Evolutionary conservation across 1,139 yeast genomes (phyloP).

Genomic region (Yamadazyma oceani): DNA sequence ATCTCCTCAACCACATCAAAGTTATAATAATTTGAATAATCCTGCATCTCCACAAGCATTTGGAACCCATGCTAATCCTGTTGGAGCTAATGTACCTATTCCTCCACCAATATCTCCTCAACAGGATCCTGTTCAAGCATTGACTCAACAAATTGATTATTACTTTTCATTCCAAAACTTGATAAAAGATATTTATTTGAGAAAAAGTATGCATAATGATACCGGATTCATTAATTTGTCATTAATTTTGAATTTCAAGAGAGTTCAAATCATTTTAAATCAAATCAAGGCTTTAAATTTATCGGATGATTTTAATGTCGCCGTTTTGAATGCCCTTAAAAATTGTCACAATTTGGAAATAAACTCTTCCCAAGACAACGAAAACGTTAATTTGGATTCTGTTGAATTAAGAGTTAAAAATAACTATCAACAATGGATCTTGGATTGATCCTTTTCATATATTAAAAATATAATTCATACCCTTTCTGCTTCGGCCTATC

Average conservation of each 20-base stretch:
- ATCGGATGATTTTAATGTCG: constrained; percentile 23
- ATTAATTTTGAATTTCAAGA: constrained; percentile 67
- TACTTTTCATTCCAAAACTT: constrained; percentile 87
- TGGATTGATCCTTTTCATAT: constrained; percentile 16
- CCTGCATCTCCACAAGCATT: constrained; percentile 3
- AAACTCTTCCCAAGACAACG: constrained; percentile 27
- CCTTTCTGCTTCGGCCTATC: too few relatives aligned
- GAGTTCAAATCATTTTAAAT: constrained; percentile 59
- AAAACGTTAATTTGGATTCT: constrained; percentile 24
- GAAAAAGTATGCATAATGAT: constrained; percentile 72
- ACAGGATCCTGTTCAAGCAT: constrained; percentile 48
- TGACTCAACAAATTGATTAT: constrained; percentile 75
- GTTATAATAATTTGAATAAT: neutral
- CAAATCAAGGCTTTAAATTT: constrained; percentile 39
- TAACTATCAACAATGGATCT: constrained; percentile 45
- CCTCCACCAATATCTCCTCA: constrained; percentile 53
- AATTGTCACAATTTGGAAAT: constrained; percentile 42
- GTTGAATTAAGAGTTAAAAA: constrained; percentile 44
- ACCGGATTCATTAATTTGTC: constrained; percentile 66
- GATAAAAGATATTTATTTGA: constrained; percentile 73
- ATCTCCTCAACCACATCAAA: constrained; percentile 9
- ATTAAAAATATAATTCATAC: too few relatives aligned
- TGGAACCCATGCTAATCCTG: constrained; percentile 14
- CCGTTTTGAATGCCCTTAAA: constrained; percentile 34
- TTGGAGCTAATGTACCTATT: constrained; percentile 25